Evolutionary conservation across 306 rosid species (phyloP), one percentile per base, ranked within the genome.

Genomic region (Corylus avellana): DNA sequence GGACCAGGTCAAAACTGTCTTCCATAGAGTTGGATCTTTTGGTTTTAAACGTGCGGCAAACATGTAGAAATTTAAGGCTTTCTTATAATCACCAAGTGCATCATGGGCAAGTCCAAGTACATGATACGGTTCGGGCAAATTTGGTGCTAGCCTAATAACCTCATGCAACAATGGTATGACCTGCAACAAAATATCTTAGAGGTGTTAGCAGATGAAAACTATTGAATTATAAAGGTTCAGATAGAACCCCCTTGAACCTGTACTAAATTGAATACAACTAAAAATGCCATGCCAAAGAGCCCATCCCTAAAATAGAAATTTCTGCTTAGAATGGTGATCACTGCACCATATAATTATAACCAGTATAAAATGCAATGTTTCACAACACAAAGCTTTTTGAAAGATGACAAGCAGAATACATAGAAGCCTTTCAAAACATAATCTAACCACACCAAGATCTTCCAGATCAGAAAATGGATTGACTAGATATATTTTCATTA

Each of bases 1-100:
- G 74, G 93, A 95, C 92, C 90, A 85, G 4, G 77, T 73, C 84
- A 84, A 89, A 72, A 92, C 87, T 66, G 32, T n/a, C 83, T 89
- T 85, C 98, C 98, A 92, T 59, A 89, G 88, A 12, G 92, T 80
- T 77, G 98, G 71, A 79, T 92, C 90, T 82, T 85, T 88, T 12
- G 96, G 96, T 80, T 72, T 85, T 83, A 92, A 84, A 84, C 79
- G 92, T 72, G 98, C 96, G 72, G 97, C 90, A 81, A 92, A 85
- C 93, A 90, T 87, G 87, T 86, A 90, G 83, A 90, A 91, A 71
- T 85, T 87, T 86, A 89, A 84, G 75, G 97, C 90, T 84, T 79
- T 89, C 55, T 76, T 69, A 27, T 82, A 76, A 75, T 92, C 94
- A 54, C 91, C 88, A 58, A 90, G 83, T 77, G 87, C 78, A 22